Evolutionary conservation across 2,329 filamentous ascomycete species (phyloP).

Genomic region (Apiospora rasikravindrae): DNA sequence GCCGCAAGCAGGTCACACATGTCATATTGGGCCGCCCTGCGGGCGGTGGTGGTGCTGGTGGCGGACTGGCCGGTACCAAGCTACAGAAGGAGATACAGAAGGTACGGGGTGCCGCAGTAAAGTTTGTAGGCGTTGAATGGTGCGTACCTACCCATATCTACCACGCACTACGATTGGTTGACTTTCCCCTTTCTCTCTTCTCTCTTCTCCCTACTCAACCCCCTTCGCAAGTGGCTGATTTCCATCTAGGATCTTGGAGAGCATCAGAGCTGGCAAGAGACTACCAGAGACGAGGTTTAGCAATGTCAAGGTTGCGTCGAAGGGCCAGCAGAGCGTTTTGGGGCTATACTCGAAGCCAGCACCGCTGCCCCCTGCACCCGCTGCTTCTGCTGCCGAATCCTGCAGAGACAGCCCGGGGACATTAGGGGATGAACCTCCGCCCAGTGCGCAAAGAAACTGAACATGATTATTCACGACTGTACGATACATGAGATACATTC

Average conservation of each 20-base stretch:
- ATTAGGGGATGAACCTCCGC: conserved; percentile 20
- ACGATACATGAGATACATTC: not conserved
- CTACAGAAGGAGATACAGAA: conserved; percentile 78
- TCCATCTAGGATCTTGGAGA: conserved; percentile 74
- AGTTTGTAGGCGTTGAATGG: conserved; percentile 85
- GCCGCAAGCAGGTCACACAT: conserved; percentile 79
- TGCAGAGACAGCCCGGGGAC: not conserved
- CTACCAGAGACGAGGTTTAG: conserved; percentile 77
- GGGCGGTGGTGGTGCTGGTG: conserved; percentile 63
- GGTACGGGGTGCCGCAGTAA: conserved; percentile 71
- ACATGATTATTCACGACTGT: not conserved
- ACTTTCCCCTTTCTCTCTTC: not conserved
- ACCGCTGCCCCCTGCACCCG: conserved; percentile 9
- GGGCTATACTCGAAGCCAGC: conserved; percentile 47
- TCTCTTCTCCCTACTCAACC: conserved; percentile 15
- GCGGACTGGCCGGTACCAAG: conserved; percentile 78
- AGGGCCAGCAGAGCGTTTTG: conserved; percentile 69
- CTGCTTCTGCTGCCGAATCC: conserved; percentile 2
- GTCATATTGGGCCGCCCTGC: conserved; percentile 75
- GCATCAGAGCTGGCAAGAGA: conserved; percentile 75
- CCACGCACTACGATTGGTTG: conserved; percentile 28
- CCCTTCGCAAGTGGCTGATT: not conserved
- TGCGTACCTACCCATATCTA: conserved; percentile 40
- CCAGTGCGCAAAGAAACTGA: conserved; percentile 21
- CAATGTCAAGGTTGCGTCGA: conserved; percentile 64